Conservation (phyloP, 805 yeast species). For the Kluyveromyces siamensis region DNA sequence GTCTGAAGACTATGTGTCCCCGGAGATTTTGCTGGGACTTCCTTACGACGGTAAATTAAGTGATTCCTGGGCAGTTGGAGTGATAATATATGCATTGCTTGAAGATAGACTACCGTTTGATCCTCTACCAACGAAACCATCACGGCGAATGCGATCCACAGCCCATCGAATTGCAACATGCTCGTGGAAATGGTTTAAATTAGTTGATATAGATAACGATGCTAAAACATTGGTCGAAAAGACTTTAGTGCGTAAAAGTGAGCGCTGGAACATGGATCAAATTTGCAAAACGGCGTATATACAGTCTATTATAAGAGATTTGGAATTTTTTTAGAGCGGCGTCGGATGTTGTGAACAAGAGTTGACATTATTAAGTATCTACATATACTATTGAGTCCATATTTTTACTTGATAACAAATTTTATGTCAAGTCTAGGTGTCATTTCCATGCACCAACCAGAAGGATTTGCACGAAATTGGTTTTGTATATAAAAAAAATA, state of each 20-base stretch:
- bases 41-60: conserved; percentile 86
- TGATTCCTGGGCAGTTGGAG: conserved; percentile 95
- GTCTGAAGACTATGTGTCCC: conserved; percentile 92
- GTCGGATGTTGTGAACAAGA: background rate
- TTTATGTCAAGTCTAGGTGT: too few relatives aligned
- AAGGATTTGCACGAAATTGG: too few relatives aligned
- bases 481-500: too few relatives aligned
- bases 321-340: conserved; percentile 3
- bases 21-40: conserved; percentile 83
- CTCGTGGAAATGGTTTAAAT: conserved; percentile 78
- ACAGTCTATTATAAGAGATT: conserved; percentile 4
- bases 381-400: too few relatives aligned
- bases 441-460: too few relatives aligned
- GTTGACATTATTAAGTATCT: too few relatives aligned
- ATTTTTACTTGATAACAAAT: too few relatives aligned
- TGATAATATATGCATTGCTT: conserved; percentile 70
- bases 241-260: conserved; percentile 23
- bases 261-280: conserved; percentile 21
- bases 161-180: conserved; percentile 88
- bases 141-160: conserved; percentile 33
- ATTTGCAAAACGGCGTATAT: conserved; percentile 19
- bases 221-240: conserved; percentile 24
- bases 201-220: conserved; percentile 29
- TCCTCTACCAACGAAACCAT: conserved; percentile 49
- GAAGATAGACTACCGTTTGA: conserved; percentile 92